Conservation (phyloP, 768 basidiomycete species). For the Pholiota molesta region DNA sequence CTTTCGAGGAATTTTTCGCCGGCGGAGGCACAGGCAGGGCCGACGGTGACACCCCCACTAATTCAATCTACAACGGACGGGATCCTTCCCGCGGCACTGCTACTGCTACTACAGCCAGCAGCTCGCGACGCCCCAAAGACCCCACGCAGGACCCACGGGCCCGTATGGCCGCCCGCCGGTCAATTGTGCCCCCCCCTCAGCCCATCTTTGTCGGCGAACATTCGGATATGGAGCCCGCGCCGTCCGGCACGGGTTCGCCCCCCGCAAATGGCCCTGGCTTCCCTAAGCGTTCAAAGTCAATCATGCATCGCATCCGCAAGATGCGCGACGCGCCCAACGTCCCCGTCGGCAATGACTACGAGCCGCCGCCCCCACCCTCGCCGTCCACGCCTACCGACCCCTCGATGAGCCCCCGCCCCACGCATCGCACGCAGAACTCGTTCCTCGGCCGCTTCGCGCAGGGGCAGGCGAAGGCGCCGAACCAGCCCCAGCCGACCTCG, state of each 20-base stretch:
- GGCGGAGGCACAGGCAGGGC: conserved; percentile 61
- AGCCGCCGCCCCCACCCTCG: conserved; percentile 49
- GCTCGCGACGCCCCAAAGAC: conserved; percentile 45
- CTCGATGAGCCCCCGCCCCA: conserved; percentile 48
- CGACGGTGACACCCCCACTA: conserved; percentile 61
- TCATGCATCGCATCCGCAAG: conserved; percentile 88
- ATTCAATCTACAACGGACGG: conserved; percentile 70
- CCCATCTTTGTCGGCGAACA: conserved; percentile 76
- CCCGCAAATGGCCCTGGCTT: conserved; percentile 45
- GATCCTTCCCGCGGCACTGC: conserved; percentile 42
- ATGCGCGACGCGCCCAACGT: conserved; percentile 89
- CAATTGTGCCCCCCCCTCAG: conserved; percentile 74
- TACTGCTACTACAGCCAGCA: background rate
- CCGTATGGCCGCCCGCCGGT: conserved; percentile 48
- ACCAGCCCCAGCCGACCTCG: conserved; percentile 30
- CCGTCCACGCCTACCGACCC: conserved; percentile 42
- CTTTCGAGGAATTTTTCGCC: conserved; percentile 87
- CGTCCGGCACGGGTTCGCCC: conserved; percentile 34
- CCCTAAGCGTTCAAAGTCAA: conserved; percentile 76
- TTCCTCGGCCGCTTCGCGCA: conserved; percentile 70
- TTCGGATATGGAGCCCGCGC: conserved; percentile 37
- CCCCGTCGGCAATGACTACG: conserved; percentile 57
- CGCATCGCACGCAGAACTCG: conserved; percentile 74
- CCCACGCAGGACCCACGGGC: conserved; percentile 38
- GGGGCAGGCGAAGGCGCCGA: conserved; percentile 4